A percentile compares a stretch with the other conserved stretches of the same genome.
These are phyloP conservation scores for Nicotiana tomentosiformis DNA, from an alignment of 257 asterid genomes.

Conservation along the genomic window DNA sequence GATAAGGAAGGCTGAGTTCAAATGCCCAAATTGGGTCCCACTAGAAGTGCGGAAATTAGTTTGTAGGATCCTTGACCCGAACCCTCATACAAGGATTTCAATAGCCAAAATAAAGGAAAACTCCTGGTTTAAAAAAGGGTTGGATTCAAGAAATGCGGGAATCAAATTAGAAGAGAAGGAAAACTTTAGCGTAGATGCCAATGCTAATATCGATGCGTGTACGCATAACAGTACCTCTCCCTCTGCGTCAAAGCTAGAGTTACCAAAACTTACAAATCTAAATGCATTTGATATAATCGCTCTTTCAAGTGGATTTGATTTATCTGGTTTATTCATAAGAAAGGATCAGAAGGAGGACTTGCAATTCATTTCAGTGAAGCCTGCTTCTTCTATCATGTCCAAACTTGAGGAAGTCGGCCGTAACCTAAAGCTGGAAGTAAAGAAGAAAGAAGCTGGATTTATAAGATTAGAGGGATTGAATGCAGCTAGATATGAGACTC, in stretches of 20 bases:
- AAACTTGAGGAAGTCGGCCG: conserved; percentile 53
- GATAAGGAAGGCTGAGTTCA: conserved; percentile 45
- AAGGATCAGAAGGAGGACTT: conserved; percentile 59
- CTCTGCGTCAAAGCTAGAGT: conserved; percentile 16
- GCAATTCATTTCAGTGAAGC: conserved; percentile 45
- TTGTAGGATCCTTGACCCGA: conserved; percentile 62
- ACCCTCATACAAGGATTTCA: conserved; percentile 58
- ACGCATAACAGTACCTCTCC: background rate
- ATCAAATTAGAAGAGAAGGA: conserved; percentile 2
- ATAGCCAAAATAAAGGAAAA: conserved; percentile 48
- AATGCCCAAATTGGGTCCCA: conserved; percentile 66
- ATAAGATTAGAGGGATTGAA: conserved; percentile 29
- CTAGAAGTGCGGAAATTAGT: conserved; percentile 44
- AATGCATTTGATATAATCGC: conserved; percentile 86
- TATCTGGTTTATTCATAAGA: conserved; percentile 69
- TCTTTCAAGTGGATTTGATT: conserved; percentile 70
- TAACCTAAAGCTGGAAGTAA: conserved; percentile 31
- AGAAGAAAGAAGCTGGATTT: conserved; percentile 27
- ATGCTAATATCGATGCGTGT: background rate
- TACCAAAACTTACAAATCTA: conserved; percentile 29
- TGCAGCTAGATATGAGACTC: conserved; percentile 22
- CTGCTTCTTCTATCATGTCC: conserved; percentile 36
- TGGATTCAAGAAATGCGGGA: conserved; percentile 8
- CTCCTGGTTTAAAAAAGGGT: conserved; percentile 61
- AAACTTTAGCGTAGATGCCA: background rate